Base-by-base conservation (phyloP, 495 filamentous ascomycete genomes). In the Lasiosphaeria hispida region DNA sequence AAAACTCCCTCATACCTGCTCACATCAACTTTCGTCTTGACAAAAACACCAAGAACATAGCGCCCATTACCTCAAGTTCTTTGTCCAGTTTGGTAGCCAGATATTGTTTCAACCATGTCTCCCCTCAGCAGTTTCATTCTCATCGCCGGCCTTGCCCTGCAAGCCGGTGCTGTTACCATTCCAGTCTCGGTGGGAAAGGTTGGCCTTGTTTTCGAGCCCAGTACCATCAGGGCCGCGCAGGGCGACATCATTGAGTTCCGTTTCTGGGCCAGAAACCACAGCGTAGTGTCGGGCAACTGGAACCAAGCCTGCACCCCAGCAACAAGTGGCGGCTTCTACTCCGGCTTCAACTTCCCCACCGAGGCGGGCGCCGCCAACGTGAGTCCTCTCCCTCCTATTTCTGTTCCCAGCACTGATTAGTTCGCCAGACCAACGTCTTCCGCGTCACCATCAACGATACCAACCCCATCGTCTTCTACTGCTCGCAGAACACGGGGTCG, bases 221-320 rank as follows among this genome's bases (percentile, higher is more conserved):
- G 54, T 53, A 47, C 30, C 40, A 60, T 82, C 51, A 63, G 62
- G 11, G 78, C 78, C n/a, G 23, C 58, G 4, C 19, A 62, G 1
- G 81, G 80, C 60, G 82, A 80, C 56, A 71, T 72, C n/a, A 60
- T 84, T 47, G 74, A 81, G 59, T 83, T 83, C 66, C 72, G 74
- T 60, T 83, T 83, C 68, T 76, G 71, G 62, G 68, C 76, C 1
- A 66, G 63, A 10, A 75, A 75, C 58, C 83, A 85, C 72, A 76
- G 75, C 48, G 76, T 86, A 34, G 75, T 68, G 3, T 68, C 77
- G 52, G 72, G 76, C 40, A 51, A 66, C 15, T 84, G 80, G 62
- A 49, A 54, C 14, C 67, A 75, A 0, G 77, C 78, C 1, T 85
- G 83, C 67, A 55, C 66, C 3, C 77, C 79, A 5, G 47, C 72